A percentile compares a stretch with the other conserved stretches of the same genome.
phyloP scores from a whole-genome alignment of 768 basidiomycete genomes.

The Naganishia antarctica region DNA sequence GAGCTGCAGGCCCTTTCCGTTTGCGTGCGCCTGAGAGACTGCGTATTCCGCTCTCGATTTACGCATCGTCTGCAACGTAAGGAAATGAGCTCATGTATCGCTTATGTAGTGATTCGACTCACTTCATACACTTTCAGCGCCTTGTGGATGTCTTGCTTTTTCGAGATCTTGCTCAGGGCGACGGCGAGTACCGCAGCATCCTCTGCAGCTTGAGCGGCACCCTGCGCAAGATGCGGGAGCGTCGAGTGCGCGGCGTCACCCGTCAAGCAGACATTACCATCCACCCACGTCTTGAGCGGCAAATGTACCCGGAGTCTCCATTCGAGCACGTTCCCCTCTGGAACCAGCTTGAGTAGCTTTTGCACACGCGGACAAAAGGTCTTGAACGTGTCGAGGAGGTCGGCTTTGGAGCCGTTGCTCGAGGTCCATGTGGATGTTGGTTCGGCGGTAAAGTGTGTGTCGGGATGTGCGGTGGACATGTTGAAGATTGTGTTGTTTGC shows the following conservation, averaged over 20 bases:
- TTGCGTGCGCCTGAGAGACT: constrained; percentile 35
- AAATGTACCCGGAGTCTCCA: constrained; percentile 52
- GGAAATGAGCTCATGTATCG: not conserved
- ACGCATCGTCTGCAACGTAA: constrained; percentile 28
- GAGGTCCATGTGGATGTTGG: constrained; percentile 49
- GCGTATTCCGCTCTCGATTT: constrained; percentile 39
- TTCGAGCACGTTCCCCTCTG: constrained; percentile 49
- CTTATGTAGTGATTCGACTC: constrained; percentile 3
- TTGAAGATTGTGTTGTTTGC: constrained; percentile 49
- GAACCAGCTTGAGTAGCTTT: constrained; percentile 49
- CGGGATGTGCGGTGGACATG: constrained; percentile 51
- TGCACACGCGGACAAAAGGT: constrained; percentile 50
- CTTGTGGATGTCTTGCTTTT: constrained; percentile 37
- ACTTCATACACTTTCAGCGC: constrained; percentile 39
- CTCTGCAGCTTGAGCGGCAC: constrained; percentile 18
- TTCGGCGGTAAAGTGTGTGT: constrained; percentile 48
- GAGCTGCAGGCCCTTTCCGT: constrained; percentile 38
- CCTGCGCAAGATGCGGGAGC: constrained; percentile 13
- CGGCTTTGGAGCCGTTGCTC: constrained; percentile 46
- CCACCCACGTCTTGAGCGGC: constrained; percentile 51
- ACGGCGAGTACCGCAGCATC: constrained; percentile 46
- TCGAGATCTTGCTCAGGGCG: constrained; percentile 39
- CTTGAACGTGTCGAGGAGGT: constrained; percentile 48
- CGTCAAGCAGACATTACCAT: constrained; percentile 40
- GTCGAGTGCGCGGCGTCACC: constrained; percentile 18